These are phyloP conservation scores for Dichomitus squalens DNA, from an alignment of 1,284 basidiomycete genomes.

Conservation along the genomic window DNA sequence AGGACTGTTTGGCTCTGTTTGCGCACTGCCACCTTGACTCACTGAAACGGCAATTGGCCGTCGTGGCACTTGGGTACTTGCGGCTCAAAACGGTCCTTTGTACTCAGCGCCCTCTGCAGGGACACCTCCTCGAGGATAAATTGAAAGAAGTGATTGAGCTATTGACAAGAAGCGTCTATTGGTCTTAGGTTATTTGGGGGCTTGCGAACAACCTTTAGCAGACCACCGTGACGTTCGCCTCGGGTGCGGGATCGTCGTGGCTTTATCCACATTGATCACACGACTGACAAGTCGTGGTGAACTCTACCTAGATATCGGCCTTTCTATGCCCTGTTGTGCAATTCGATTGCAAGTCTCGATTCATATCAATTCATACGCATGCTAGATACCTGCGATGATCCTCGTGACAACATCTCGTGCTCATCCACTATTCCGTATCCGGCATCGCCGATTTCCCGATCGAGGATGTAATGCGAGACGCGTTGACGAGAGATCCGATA, in stretches of 20 bases:
- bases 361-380: no score
- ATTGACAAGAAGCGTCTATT: no score
- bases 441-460: not conserved
- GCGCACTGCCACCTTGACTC: conserved; percentile 15
- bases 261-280: not conserved
- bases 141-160: no score
- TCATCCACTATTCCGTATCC: not conserved
- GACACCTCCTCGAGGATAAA: no score
- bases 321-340: not conserved
- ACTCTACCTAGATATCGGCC: not conserved
- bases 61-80: not conserved
- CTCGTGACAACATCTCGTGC: not conserved
- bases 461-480: not conserved
- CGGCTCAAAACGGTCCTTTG: no score
- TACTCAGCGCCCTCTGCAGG: no score
- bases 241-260: no score
- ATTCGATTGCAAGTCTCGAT: no score
- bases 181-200: no score
- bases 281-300: not conserved
- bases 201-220: no score
- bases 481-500: conserved; percentile 5
- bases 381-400: not conserved
- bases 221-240: no score
- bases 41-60: not conserved
- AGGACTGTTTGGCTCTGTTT: conserved; percentile 21